Evolutionary conservation across 2,329 filamentous ascomycete species (phyloP).

Genomic region (Pezicula radicicola): DNA sequence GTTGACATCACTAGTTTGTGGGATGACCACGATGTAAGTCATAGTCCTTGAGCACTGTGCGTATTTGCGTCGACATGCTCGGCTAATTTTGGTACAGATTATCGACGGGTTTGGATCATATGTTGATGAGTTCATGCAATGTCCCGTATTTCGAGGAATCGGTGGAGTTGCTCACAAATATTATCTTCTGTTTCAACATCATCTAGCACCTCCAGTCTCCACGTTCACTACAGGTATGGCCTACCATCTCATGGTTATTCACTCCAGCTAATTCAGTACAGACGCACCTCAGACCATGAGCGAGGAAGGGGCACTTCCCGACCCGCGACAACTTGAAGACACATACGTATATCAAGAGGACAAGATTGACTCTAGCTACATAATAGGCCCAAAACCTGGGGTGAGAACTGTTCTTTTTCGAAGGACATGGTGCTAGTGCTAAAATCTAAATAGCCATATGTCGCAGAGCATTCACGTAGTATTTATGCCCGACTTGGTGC

Average conservation of each 20-base stretch:
- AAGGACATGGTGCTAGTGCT: background rate
- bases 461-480: constrained; percentile 82
- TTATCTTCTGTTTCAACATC: constrained; percentile 97
- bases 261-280: constrained; percentile 13
- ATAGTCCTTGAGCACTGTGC: constrained; percentile 55
- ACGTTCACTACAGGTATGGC: constrained; percentile 78
- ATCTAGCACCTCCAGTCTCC: constrained; percentile 77
- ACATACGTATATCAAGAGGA: constrained; percentile 66
- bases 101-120: constrained; percentile 95
- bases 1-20: constrained; percentile 53
- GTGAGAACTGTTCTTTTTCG: constrained; percentile 13
- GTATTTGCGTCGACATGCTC: constrained; percentile 40
- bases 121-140: constrained; percentile 88
- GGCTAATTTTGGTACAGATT: constrained; percentile 56
- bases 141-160: constrained; percentile 86
- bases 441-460: constrained; percentile 63
- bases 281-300: constrained; percentile 54
- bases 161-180: constrained; percentile 95
- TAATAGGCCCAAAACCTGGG: constrained; percentile 61
- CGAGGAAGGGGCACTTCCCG: constrained; percentile 54
- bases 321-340: constrained; percentile 70
- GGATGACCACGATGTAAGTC: constrained; percentile 85
- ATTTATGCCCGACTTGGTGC: constrained; percentile 82
- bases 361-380: constrained; percentile 61
- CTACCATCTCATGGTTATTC: constrained; percentile 13